phyloP scores from a whole-genome alignment of 2,329 filamentous ascomycete species.

The Ophiobolus disseminans region DNA sequence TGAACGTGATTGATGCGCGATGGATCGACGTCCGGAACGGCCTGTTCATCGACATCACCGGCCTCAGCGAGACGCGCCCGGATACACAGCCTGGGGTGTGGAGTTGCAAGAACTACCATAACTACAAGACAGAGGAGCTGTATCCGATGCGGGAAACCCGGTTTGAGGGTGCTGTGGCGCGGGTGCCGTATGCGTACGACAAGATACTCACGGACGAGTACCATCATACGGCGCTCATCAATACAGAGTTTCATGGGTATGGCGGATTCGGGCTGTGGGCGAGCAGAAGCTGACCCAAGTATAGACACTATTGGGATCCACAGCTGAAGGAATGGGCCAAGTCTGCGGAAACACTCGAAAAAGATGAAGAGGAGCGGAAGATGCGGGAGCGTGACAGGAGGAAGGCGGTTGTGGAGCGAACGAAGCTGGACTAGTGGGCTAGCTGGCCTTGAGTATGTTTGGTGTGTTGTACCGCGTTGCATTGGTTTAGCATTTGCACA shows the following conservation, averaged over 20 bases:
- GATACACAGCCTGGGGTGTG: constrained; percentile 68
- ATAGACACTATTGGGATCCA: constrained; percentile 67
- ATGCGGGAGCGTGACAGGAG: constrained; percentile 18
- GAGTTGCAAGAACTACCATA: constrained; percentile 82
- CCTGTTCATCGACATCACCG: constrained; percentile 85
- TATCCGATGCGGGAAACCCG: constrained; percentile 76
- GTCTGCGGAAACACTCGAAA: constrained; percentile 24
- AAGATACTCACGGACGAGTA: constrained; percentile 72
- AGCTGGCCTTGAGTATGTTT: constrained; percentile 20
- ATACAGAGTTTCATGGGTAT: constrained; percentile 68
- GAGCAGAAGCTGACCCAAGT: constrained; percentile 8
- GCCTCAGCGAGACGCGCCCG: constrained; percentile 71
- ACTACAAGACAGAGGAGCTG: constrained; percentile 72
- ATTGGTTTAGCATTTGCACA: constrained; percentile 10
- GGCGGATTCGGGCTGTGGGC: not conserved
- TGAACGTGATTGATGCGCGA: constrained; percentile 82
- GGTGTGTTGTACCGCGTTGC: not conserved
- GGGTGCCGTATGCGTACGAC: constrained; percentile 73
- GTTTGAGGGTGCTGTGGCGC: constrained; percentile 76
- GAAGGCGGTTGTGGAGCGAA: constrained; percentile 17
- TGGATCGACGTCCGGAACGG: constrained; percentile 82
- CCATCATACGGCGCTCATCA: constrained; percentile 64
- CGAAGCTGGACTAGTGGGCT: constrained; percentile 27
- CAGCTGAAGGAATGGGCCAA: constrained; percentile 67
- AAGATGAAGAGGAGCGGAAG: constrained; percentile 20